Conservation (phyloP, 2,329 filamentous ascomycete genomes). For the Ascocoryne sarcoides region DNA sequence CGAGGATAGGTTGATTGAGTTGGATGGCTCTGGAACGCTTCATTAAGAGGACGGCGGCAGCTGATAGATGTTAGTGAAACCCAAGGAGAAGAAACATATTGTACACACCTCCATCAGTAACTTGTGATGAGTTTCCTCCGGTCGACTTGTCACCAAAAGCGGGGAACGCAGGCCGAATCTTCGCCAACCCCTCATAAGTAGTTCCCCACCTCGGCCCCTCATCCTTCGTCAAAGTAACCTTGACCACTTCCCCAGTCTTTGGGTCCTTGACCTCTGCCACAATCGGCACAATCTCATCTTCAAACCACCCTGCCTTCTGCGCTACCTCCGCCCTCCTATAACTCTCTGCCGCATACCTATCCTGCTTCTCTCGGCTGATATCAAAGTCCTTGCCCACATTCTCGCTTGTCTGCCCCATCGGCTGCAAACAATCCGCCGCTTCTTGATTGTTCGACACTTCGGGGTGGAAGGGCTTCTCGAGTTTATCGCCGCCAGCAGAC, state of each 20-base stretch:
- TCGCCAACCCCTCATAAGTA: conserved; percentile 69
- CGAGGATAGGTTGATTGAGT: conserved; percentile 83
- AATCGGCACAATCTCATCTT: conserved; percentile 91
- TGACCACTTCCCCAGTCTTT: conserved; percentile 68
- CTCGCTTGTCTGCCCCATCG: conserved; percentile 97
- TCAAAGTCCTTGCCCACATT: conserved; percentile 90
- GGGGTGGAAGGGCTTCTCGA: conserved; percentile 67
- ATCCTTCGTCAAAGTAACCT: conserved; percentile 73
- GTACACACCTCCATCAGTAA: conserved; percentile 74
- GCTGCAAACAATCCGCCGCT: conserved; percentile 76
- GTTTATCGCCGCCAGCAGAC: conserved; percentile 62
- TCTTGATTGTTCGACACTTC: conserved; percentile 69
- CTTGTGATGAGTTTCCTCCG: conserved; percentile 88
- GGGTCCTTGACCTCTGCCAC: conserved; percentile 72
- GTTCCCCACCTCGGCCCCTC: conserved; percentile 89
- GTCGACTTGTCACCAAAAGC: conserved; percentile 81
- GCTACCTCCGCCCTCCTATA: conserved; percentile 82
- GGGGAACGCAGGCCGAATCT: conserved; percentile 85
- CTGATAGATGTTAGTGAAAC: conserved; percentile 33
- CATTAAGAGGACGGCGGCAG: conserved; percentile 85
- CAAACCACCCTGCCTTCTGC: conserved; percentile 84
- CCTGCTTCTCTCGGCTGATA: conserved; percentile 71
- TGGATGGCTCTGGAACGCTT: conserved; percentile 82
- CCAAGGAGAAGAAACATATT: not conserved
- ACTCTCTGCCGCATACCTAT: conserved; percentile 77